These are phyloP conservation scores for Calocybe gangraenosa DNA, from an alignment of 768 basidiomycete genomes.

Conservation along the genomic window DNA sequence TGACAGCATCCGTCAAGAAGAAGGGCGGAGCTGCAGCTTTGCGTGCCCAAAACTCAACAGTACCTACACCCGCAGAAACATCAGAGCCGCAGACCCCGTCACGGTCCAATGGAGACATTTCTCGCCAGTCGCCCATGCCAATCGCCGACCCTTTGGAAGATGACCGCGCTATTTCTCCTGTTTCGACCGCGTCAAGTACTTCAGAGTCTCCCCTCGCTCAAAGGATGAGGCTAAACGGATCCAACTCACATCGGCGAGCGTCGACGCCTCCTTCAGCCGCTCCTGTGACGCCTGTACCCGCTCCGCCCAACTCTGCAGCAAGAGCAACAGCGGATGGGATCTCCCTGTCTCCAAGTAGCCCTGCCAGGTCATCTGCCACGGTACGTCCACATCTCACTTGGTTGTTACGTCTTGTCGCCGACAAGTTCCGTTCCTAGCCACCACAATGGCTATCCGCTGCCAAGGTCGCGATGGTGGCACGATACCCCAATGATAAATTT, in stretches of 20 bases:
- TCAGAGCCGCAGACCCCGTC: conserved; percentile 56
- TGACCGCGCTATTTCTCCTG: conserved; percentile 65
- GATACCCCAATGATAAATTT: conserved; percentile 81
- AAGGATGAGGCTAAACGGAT: conserved; percentile 56
- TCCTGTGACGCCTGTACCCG: conserved; percentile 20
- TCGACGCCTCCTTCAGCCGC: conserved; percentile 13
- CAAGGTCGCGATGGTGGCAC: conserved; percentile 61
- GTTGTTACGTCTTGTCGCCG: neutral
- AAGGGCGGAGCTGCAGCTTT: conserved; percentile 48
- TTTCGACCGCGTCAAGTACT: conserved; percentile 68
- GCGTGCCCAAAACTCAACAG: conserved; percentile 39
- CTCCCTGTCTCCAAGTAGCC: conserved; percentile 24
- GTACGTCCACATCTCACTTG: conserved; percentile 10
- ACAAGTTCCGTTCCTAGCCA: no score
- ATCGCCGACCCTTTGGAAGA: conserved; percentile 26
- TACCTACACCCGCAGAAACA: conserved; percentile 32
- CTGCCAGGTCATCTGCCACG: conserved; percentile 22
- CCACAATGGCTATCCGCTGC: conserved; percentile 72
- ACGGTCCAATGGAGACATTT: conserved; percentile 29
- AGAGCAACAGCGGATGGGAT: conserved; percentile 5
- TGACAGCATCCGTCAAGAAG: conserved; percentile 45
- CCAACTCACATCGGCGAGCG: conserved; percentile 26
- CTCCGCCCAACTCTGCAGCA: conserved; percentile 11
- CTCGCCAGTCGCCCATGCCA: conserved; percentile 30
- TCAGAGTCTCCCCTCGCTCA: conserved; percentile 75